phyloP scores from a whole-genome alignment of 192 early-diverging fungal species.

The Glomus cerebriforme region DNA sequence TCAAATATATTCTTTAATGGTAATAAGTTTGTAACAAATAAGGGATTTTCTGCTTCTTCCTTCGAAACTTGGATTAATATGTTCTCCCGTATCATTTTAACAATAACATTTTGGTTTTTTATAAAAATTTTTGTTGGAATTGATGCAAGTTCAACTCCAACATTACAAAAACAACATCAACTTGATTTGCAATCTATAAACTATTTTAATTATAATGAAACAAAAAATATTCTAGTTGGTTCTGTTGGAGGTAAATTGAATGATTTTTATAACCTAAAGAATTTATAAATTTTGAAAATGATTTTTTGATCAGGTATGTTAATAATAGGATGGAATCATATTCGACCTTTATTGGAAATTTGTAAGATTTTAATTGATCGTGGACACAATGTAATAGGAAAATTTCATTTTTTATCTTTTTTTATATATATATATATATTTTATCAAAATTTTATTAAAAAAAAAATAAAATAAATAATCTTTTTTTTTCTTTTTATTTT shows the following conservation, averaged over 20 bases:
- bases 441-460: neutral
- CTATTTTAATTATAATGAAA: constrained; percentile 2
- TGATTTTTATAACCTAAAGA: neutral
- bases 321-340: neutral
- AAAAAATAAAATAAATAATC: too few species aligned
- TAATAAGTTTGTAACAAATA: neutral
- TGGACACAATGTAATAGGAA: constrained; percentile 17
- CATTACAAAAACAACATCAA: neutral
- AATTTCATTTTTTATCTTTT: neutral
- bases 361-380: constrained; percentile 8
- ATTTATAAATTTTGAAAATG: neutral
- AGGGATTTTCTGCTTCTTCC: neutral
- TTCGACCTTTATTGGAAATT: constrained; percentile 11
- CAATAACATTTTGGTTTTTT: neutral
- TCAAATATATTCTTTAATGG: neutral
- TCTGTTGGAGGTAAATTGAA: constrained; percentile 8
- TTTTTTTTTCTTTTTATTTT: neutral
- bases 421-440: too few species aligned
- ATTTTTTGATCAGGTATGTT: neutral
- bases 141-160: neutral
- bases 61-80: neutral
- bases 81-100: neutral
- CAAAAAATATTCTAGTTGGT: constrained; percentile 4
- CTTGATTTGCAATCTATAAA: neutral
- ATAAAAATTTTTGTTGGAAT: neutral